phyloP scores from a whole-genome alignment of 139 green algal species.

The Zygnema circumcarinatum region DNA sequence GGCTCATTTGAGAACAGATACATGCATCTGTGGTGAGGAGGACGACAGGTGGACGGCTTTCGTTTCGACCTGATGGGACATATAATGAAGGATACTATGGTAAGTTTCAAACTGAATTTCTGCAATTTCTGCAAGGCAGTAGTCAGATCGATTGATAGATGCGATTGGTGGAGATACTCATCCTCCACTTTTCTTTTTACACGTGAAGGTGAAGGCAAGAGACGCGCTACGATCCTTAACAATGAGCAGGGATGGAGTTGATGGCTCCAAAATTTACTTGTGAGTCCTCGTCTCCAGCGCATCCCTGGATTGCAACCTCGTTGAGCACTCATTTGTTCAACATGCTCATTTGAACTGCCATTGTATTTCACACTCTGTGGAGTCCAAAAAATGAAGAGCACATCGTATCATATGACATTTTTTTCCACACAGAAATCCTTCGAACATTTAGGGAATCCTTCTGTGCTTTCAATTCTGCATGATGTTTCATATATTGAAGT shows the following conservation, averaged over 20 bases:
- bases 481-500: too few relatives aligned
- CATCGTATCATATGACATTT: too few relatives aligned
- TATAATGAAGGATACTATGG: constrained; percentile 78
- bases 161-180: neutral
- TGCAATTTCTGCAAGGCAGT: neutral
- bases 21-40: neutral
- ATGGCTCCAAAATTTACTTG: constrained; percentile 78
- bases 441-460: too few relatives aligned
- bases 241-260: constrained; percentile 72
- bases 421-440: too few relatives aligned
- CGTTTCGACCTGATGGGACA: constrained; percentile 92
- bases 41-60: constrained; percentile 74
- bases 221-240: constrained; percentile 48
- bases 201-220: constrained; percentile 9
- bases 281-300: constrained; percentile 2
- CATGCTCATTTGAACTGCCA: too few relatives aligned
- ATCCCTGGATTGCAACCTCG: too few relatives aligned
- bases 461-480: too few relatives aligned
- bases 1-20: neutral
- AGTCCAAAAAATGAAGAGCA: too few relatives aligned
- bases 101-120: constrained; percentile 55
- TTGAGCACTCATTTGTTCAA: too few relatives aligned
- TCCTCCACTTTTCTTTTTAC: neutral
- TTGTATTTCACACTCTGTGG: too few relatives aligned
- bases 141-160: neutral